Conservation (phyloP, 2,329 filamentous ascomycete species). For the Colletotrichum acutatum region DNA sequence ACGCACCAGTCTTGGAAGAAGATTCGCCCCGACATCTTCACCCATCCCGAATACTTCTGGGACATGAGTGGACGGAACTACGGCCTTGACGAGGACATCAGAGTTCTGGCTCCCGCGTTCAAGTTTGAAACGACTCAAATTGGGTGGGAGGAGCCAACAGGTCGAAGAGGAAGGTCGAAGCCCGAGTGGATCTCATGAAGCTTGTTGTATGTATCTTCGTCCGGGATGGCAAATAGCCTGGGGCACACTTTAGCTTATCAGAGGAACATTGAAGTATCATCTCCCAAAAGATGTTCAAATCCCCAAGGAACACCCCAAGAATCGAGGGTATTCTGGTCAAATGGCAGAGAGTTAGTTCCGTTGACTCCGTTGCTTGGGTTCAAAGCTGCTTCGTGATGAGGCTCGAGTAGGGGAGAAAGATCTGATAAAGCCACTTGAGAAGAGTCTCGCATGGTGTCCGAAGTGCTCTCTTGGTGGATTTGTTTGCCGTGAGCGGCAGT, state of each 20-base stretch:
- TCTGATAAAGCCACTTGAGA: neutral
- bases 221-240: neutral
- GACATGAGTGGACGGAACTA: slow-evolving; percentile 30
- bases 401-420: neutral
- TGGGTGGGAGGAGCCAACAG: slow-evolving; percentile 24
- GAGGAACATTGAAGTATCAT: neutral
- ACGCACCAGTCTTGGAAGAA: slow-evolving; percentile 15
- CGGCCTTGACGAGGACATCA: slow-evolving; percentile 27
- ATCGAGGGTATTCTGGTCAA: neutral
- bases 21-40: slow-evolving; percentile 30
- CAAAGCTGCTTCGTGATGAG: neutral
- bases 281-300: neutral
- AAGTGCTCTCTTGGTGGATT: too few relatives aligned
- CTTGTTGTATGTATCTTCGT: neutral
- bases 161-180: slow-evolving; percentile 26
- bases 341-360: neutral
- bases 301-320: neutral
- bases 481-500: neutral
- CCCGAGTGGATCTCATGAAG: slow-evolving; percentile 15
- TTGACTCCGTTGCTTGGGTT: neutral
- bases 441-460: too few relatives aligned
- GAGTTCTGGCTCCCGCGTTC: slow-evolving; percentile 28
- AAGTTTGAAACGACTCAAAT: slow-evolving; percentile 18
- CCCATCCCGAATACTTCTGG: slow-evolving; percentile 25
- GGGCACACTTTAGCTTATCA: neutral